Base-by-base conservation (phyloP, 306 rosid species). In the Quercus aquifolioides region DNA sequence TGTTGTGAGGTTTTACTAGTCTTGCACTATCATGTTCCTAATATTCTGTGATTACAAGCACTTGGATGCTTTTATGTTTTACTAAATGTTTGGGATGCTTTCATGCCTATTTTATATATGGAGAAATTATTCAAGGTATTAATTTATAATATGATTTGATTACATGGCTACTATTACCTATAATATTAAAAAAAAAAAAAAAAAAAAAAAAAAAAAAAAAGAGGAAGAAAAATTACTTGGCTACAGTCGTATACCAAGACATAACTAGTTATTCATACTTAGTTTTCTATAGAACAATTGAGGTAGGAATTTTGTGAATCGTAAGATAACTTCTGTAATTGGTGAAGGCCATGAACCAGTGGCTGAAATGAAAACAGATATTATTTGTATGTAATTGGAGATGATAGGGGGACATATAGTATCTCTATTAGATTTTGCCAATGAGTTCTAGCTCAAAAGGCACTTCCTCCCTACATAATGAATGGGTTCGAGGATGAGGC, bases 1-100 rank as follows among this genome's bases (percentile, higher is more conserved):
- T 71, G 31, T 63, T 21, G 15, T 72, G 43, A 60, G 69, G n/a
- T 67, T 18, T 33, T 77, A 26, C 72, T 71, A 25, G 76, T 79
- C 75, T 51, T 68, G 31, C 58, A 38, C 12, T 14, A 6, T 74
- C 63, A 73, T 68, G 59, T 43, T 76, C 68, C 41, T 58, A 67
- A 18, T 25, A 64, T 67, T 60, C 60, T 55, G 73, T 35, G 30
- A 76, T 69, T 73, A 13, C 17, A 46, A 21, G 55, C 14, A 21
- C 38, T 18, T 55, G 6, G 71, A 21, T 75, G 60, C 31, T 21
- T 28, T 56, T 51, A 41, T 71, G 69, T 55, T 81, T 58, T 76
- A 31, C 63, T 52, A 18, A 17, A 58, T 58, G 71, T 64, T 69
- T 65, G 65, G 17, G 52, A 35, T 63, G 31, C 59, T 57, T 63